Base-by-base conservation (phyloP, 345 rosid species). In the Eutrema japonicum region DNA sequence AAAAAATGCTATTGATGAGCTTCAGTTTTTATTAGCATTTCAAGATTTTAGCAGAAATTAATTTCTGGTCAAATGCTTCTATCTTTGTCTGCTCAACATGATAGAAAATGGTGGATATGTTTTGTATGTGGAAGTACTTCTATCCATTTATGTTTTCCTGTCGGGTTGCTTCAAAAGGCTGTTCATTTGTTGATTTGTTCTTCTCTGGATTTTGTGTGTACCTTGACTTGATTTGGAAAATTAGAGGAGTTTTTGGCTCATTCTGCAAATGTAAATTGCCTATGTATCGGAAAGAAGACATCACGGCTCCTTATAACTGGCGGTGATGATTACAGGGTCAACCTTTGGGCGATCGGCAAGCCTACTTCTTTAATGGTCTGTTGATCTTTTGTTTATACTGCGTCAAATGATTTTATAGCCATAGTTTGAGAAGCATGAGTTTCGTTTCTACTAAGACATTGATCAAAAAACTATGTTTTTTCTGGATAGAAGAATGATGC, bases 231-330 rank as follows among this genome's bases (percentile, higher is more conserved):
- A 54, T 18, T 60, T 72, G 40, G 78, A 8, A 54, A 78, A 59
- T 53, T 71, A 95, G 99, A 95, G 87, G 97, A 95, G 83, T 92
- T 95, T 83, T 88, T 84, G 81, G 99, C 99, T 6, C 99, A 95
- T 84, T 83, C 96, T 0, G 78, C 78, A 12, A 85, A 90, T 80
- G 97, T 95, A 46, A 92, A 88, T 76, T 95, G 99, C 77, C 69
- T 95, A 22, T 77, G 74, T 64, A 85, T 95, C 2, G 97, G 96
- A 59, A 95, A 87, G 77, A 95, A 92, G 84, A 82, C 85, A 3
- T 80, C 88, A 67, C 83, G 97, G 75, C 83, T 89, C 61, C 79
- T 88, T 72, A 71, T 92, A 38, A 92, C 93, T 0, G 99, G 99
- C 4, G 92, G 97, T 57, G 99, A 92, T 85, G 99, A 95, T 79